phyloP scores from a whole-genome alignment of 805 yeast species.

The Starmerella khaoyaiensis region DNA sequence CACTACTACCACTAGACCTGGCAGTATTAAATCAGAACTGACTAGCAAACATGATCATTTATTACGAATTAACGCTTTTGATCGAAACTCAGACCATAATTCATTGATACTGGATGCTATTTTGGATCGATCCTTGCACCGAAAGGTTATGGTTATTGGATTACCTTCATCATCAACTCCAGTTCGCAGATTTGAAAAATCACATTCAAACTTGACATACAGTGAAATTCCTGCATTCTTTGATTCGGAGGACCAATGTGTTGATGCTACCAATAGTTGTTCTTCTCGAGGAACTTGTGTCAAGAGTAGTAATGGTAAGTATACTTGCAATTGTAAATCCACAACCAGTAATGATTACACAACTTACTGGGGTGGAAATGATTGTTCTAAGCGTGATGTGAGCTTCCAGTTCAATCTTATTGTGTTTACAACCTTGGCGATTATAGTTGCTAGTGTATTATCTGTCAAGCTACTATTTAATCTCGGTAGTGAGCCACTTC shows the following conservation, averaged over 20 bases:
- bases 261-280: slow-evolving; percentile 26
- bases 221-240: slow-evolving; percentile 13
- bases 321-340: slow-evolving; percentile 28
- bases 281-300: slow-evolving; percentile 31
- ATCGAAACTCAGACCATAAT: slow-evolving; percentile 1
- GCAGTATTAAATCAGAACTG: background rate
- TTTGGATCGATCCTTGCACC: background rate
- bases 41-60: slow-evolving; percentile 4
- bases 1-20: background rate
- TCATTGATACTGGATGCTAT: background rate
- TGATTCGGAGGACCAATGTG: slow-evolving; percentile 26
- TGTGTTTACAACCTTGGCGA: slow-evolving; percentile 49
- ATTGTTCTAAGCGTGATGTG: slow-evolving; percentile 57
- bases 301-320: slow-evolving; percentile 23
- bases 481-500: slow-evolving; percentile 50
- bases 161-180: slow-evolving; percentile 6
- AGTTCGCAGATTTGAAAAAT: too few species aligned
- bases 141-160: slow-evolving; percentile 18
- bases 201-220: background rate
- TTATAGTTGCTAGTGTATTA: slow-evolving; percentile 40
- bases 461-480: slow-evolving; percentile 34
- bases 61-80: slow-evolving; percentile 4
- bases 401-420: slow-evolving; percentile 53
- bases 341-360: slow-evolving; percentile 25
- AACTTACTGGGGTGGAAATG: slow-evolving; percentile 31